Percentiles rank a stretch among this genome's conserved stretches.
phyloP scores from a whole-genome alignment of 345 rosid genomes.

The Turnera subulata region DNA sequence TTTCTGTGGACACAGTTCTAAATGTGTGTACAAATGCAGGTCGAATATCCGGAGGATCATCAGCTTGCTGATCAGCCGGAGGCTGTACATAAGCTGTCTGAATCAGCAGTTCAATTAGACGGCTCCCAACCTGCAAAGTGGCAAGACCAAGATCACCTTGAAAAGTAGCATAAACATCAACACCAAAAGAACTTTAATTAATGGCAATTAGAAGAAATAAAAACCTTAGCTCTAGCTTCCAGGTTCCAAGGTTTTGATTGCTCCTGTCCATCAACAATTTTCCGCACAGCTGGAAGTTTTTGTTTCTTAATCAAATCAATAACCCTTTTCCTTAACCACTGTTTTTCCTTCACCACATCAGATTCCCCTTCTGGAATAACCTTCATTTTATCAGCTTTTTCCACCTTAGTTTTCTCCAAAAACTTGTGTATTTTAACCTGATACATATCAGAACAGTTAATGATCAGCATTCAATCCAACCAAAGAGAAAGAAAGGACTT shows the following conservation, averaged over 20 bases:
- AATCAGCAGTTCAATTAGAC: conserved; percentile 72
- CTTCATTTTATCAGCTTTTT: conserved; percentile 32
- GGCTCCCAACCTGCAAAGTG: conserved; percentile 80
- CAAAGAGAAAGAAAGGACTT: too few relatives aligned
- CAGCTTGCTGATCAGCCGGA: conserved; percentile 56
- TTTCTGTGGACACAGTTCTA: conserved; percentile 43
- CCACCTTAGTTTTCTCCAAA: conserved; percentile 76
- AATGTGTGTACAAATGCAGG: conserved; percentile 88
- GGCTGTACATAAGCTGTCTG: conserved; percentile 84
- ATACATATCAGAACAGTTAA: conserved; percentile 8
- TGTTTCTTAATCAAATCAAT: conserved; percentile 69
- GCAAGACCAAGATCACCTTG: conserved; percentile 10
- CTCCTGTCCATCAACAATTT: conserved; percentile 67
- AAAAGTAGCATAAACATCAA: conserved; percentile 1
- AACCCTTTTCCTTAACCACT: conserved; percentile 69
- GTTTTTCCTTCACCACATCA: conserved; percentile 43
- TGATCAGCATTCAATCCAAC: too few relatives aligned
- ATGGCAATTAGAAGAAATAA: conserved; percentile 22
- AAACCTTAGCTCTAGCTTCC: conserved; percentile 84
- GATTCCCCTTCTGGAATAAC: conserved; percentile 41
- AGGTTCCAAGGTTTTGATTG: conserved; percentile 65
- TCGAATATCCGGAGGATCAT: conserved; percentile 71
- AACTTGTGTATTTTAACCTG: conserved; percentile 73
- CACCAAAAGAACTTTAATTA: conserved; percentile 2
- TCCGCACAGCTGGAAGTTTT: conserved; percentile 74